phyloP scores from a whole-genome alignment of 2,329 filamentous ascomycete genomes.

The Colletotrichum magnum region DNA sequence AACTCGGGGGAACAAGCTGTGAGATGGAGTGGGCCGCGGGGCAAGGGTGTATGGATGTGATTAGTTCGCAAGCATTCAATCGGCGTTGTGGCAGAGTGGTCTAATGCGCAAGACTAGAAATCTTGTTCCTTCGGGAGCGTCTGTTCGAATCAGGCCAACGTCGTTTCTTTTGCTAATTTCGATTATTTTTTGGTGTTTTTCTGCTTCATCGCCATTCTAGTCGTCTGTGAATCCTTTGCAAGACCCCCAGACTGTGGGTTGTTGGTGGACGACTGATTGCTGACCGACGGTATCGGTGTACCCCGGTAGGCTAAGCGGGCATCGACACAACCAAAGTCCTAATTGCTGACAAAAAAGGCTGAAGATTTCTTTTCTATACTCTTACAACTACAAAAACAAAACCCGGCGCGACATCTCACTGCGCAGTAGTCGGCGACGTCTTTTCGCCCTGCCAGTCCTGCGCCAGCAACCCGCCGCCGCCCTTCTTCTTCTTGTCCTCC shows the following conservation, averaged over 20 bases:
- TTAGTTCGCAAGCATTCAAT: background rate
- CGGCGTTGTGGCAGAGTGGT: slow-evolving; percentile 1
- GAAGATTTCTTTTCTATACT: background rate
- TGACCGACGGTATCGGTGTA: too few species aligned
- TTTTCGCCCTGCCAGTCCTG: slow-evolving; percentile 28
- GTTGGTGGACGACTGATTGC: background rate
- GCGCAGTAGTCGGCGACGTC: background rate
- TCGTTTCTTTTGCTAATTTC: background rate
- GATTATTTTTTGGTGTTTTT: too few species aligned
- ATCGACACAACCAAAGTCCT: too few species aligned
- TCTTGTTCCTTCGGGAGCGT: slow-evolving; percentile 4
- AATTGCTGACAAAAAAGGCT: too few species aligned
- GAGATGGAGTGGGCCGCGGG: too few species aligned
- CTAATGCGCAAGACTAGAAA: slow-evolving; percentile 4
- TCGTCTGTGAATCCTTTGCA: background rate
- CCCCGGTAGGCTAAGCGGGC: too few species aligned
- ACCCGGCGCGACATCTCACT: background rate
- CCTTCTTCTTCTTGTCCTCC: slow-evolving; percentile 26
- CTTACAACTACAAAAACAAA: background rate
- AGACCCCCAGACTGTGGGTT: background rate
- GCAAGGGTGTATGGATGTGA: too few species aligned
- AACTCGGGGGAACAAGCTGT: too few species aligned
- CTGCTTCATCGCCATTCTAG: background rate
- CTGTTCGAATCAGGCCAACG: slow-evolving; percentile 2
- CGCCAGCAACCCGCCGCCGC: background rate